phyloP scores from a whole-genome alignment of 192 early-diverging fungal species.

The Backusella tuberculispora region DNA sequence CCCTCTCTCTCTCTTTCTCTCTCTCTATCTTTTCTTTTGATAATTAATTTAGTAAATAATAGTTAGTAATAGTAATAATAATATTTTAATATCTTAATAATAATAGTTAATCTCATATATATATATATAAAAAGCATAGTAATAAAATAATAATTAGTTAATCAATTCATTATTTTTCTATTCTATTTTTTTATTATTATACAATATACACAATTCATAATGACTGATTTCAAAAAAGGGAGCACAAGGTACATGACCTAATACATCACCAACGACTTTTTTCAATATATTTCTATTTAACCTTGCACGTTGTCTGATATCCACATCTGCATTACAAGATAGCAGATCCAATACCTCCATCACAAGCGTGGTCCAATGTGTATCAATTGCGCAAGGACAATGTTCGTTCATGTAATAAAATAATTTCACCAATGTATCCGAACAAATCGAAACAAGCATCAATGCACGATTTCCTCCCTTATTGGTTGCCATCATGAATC shows the following conservation, averaged over 20 bases:
- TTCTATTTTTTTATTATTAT: neutral
- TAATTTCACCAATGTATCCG: neutral
- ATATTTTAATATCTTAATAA: too few relatives aligned
- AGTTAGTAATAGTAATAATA: too few relatives aligned
- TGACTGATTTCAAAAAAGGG: constrained; percentile 4
- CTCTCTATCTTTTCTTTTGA: too few relatives aligned
- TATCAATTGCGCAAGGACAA: neutral
- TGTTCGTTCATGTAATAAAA: neutral
- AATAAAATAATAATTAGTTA: neutral
- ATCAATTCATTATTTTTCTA: neutral
- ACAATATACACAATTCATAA: constrained; percentile 3
- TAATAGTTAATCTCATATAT: too few relatives aligned
- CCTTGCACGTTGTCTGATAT: neutral
- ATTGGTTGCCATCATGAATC: neutral
- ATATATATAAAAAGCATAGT: neutral
- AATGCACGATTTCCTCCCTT: neutral
- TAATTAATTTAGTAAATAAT: too few relatives aligned
- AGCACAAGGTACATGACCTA: neutral
- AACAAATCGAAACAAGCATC: neutral
- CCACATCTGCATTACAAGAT: neutral
- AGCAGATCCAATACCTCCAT: neutral
- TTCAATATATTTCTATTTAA: neutral
- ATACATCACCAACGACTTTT: neutral
- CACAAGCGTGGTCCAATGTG: neutral
- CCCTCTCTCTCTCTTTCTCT: too few relatives aligned